Conservation (phyloP, 78 protist species). For the Emiliania huxleyi region DNA sequence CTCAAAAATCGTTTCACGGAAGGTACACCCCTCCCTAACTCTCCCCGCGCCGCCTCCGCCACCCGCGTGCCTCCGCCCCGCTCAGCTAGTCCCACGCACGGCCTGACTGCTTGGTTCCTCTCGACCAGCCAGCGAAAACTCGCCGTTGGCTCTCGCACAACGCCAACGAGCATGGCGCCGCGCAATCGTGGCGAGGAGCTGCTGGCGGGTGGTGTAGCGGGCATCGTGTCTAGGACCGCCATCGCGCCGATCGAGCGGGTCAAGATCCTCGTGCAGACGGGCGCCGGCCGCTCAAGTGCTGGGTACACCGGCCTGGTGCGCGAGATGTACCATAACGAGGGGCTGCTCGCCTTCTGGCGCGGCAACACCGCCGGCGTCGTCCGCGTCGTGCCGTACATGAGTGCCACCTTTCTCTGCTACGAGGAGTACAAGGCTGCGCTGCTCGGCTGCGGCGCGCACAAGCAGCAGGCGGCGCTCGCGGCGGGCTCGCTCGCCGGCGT, state of each 20-base stretch:
- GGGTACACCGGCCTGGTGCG: too few relatives aligned
- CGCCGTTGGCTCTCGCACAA: too few relatives aligned
- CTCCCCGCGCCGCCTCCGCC: too few relatives aligned
- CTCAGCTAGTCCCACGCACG: too few relatives aligned
- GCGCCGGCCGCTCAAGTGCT: not conserved
- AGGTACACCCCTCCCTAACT: too few relatives aligned
- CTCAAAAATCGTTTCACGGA: too few relatives aligned
- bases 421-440: slow-evolving; percentile 38
- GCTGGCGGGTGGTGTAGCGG: slow-evolving; percentile 85
- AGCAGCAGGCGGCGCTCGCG: slow-evolving; percentile 10
- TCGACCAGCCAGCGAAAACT: too few relatives aligned
- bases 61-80: too few relatives aligned
- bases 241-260: slow-evolving; percentile 84
- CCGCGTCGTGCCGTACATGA: slow-evolving; percentile 41
- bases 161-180: not conserved
- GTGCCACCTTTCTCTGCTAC: slow-evolving; percentile 30
- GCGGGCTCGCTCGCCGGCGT: slow-evolving; percentile 83
- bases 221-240: slow-evolving; percentile 84
- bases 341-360: not conserved
- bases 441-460: not conserved
- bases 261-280: slow-evolving; percentile 70
- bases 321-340: too few relatives aligned
- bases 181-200: slow-evolving; percentile 20
- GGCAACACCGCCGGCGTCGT: slow-evolving; percentile 35
- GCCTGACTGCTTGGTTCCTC: too few relatives aligned